Base-by-base conservation (phyloP, 768 basidiomycete species). In the Calocybe cyanea region DNA sequence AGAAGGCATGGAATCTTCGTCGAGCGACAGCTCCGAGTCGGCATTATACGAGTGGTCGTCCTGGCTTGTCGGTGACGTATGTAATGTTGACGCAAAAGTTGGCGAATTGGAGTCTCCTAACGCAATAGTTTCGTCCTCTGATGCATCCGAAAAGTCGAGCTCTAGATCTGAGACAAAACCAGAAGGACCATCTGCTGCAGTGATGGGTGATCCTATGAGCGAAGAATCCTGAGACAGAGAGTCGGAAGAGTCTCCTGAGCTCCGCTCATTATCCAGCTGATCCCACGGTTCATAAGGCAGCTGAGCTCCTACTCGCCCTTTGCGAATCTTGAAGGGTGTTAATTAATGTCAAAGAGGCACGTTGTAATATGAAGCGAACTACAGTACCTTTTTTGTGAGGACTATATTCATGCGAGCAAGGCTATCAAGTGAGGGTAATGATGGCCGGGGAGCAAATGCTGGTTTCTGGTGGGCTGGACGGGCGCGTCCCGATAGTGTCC, bases 271-370 rank as follows among this genome's bases (percentile, higher is more conserved):
- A 21, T 62, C 57, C n/a, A 61, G 46, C 38, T 64, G 63, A 48
- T 77, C 71, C 78, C 78, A 80, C 35, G 78, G 78, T 55, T 80
- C 78, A 47, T 68, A 71, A 0, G 78, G 78, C 7, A 80, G 64
- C 0, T 66, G 57, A 1, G 77, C 78, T 33, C 78, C 78, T 5
- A 78, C 76, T 21, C 63, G 66, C 23, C 78, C 78, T 59, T 72
- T 75, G 13, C 75, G 71, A 38, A 71, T 69, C 78, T 80, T 44
- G 32, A n/a, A 51, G 18, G 11, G 46, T 41, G 36, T 14, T 14
- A n/a, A 18, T 7, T 6, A 7, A 6, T 35, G 14, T 5, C 5
- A 35, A 7, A n/a, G 14, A 14, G 6, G 25, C 11, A 28, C 11
- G 25, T 28, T 11, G 11, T 28, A 28, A 28, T 28, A 6, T 6